Base-by-base conservation (phyloP, 257 asterid genomes). In the Salvia hispanica region DNA sequence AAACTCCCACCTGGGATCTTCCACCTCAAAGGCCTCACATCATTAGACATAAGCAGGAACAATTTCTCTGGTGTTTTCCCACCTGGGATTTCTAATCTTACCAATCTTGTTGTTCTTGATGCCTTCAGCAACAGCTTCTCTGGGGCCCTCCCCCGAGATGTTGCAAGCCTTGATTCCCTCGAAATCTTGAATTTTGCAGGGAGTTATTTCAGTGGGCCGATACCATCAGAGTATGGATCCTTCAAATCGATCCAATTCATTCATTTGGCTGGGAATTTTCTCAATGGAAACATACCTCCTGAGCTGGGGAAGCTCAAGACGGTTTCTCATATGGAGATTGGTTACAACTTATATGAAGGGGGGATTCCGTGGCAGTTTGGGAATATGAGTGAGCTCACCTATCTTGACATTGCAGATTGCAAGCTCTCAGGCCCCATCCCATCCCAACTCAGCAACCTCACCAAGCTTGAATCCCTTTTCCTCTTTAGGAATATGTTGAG, bases 71-170 rank as follows among this genome's bases (percentile, higher is more conserved):
- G 95, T 21, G 72, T 56, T 28, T 94, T 94, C n/a, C 99, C 99
- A 0, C 12, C n/a, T 57, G 99, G 99, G 69, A 77, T 87, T 64
- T 77, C 95, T 6, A 77, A 67, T 60, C 86, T 88, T 5, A 18
- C 57, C 9, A 69, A 74, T 36, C 78, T 94, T 40, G 85, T 72
- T 33, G 84, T 78, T 76, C 97, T 94, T 74, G 96, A 94, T 78
- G 99, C 96, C 67, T 88, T 94, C 77, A 94, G 99, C 77, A 94
- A 94, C 78, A 88, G 97, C 79, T 94, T 94, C 73, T 80, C 96
- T 1, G 99, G 99, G 0, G 80, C 81, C 7, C 81, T 94, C 14
- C 97, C 99, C 0, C 37, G 72, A 0, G 99, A 88, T 16, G 84
- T 82, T 40, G 80, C 96, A 2, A 33, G 61, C 31, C 62, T 91